phyloP scores from a whole-genome alignment of 2,329 filamentous ascomycete genomes.

The Hypoxylon sp. region DNA sequence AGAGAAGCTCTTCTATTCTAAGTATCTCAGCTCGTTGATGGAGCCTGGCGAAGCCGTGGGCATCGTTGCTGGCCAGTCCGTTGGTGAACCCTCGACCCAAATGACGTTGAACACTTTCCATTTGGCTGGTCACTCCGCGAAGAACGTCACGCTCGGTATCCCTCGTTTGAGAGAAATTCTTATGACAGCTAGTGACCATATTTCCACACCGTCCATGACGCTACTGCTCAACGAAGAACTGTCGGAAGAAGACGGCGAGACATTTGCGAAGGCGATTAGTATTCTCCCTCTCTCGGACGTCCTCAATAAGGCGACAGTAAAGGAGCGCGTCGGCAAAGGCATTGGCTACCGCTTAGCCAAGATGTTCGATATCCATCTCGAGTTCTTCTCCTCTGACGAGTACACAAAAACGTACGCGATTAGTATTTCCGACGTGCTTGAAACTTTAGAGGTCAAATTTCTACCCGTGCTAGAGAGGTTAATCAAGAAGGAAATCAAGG shows the following conservation, averaged over 20 bases:
- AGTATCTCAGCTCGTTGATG: constrained; percentile 91
- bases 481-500: constrained; percentile 85
- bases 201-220: constrained; percentile 93
- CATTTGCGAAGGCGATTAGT: constrained; percentile 93
- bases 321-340: constrained; percentile 82
- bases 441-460: constrained; percentile 84
- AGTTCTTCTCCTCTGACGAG: constrained; percentile 86
- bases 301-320: constrained; percentile 83
- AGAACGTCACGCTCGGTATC: constrained; percentile 99
- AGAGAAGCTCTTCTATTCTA: constrained; percentile 86
- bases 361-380: constrained; percentile 83
- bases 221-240: constrained; percentile 82
- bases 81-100: constrained; percentile 97
- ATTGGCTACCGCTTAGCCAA: constrained; percentile 79
- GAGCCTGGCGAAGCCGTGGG: constrained; percentile 97
- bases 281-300: constrained; percentile 86
- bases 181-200: constrained; percentile 93
- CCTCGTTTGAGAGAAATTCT: constrained; percentile 96
- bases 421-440: constrained; percentile 79
- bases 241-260: constrained; percentile 74
- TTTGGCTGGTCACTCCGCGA: constrained; percentile 96
- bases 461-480: constrained; percentile 78
- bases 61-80: constrained; percentile 95
- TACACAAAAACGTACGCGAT: constrained; percentile 91
- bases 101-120: constrained; percentile 99